Evolutionary conservation across 139 green algal species (phyloP).

Genomic region (Tetraselmis striata): DNA sequence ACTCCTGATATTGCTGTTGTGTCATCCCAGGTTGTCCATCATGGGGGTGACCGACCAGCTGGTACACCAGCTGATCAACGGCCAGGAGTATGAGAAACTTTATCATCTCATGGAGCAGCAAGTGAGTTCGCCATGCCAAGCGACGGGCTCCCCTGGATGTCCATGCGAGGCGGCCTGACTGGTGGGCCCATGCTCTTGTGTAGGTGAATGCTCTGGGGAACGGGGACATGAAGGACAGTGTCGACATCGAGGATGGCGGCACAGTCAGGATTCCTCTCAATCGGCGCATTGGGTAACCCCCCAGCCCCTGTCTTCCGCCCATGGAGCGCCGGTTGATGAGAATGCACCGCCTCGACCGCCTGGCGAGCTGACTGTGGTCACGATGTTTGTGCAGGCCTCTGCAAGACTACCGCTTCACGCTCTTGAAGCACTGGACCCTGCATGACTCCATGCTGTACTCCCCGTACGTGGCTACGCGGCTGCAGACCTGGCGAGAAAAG

Average conservation of each 20-base stretch:
- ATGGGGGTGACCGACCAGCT: slow-evolving; percentile 85
- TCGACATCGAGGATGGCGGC: slow-evolving; percentile 14
- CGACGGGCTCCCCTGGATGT: slow-evolving; percentile 17
- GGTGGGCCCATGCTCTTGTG: too few species aligned
- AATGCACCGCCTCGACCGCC: not conserved
- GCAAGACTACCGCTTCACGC: slow-evolving; percentile 45
- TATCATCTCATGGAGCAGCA: slow-evolving; percentile 18
- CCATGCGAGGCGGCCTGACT: too few species aligned
- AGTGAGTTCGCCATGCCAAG: slow-evolving; percentile 7
- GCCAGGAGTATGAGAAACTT: slow-evolving; percentile 43
- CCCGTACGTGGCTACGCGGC: slow-evolving; percentile 64
- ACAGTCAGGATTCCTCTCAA: slow-evolving; percentile 9
- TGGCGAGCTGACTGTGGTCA: too few species aligned
- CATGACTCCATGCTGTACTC: slow-evolving; percentile 75
- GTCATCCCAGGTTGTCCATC: slow-evolving; percentile 58
- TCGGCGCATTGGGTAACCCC: slow-evolving; percentile 3
- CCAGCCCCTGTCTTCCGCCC: not conserved
- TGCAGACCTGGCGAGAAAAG: slow-evolving; percentile 75
- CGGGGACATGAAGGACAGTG: slow-evolving; percentile 10
- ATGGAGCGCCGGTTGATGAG: slow-evolving; percentile 1
- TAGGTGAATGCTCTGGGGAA: slow-evolving; percentile 19
- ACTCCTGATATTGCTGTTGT: too few species aligned
- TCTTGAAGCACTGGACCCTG: slow-evolving; percentile 80
- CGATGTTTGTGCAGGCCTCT: slow-evolving; percentile 21
- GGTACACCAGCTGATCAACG: slow-evolving; percentile 62